Percentiles rank a stretch among this genome's conserved stretches.
Conservation (phyloP, 257 asterid genomes). For the Orobanche coerulescens region DNA sequence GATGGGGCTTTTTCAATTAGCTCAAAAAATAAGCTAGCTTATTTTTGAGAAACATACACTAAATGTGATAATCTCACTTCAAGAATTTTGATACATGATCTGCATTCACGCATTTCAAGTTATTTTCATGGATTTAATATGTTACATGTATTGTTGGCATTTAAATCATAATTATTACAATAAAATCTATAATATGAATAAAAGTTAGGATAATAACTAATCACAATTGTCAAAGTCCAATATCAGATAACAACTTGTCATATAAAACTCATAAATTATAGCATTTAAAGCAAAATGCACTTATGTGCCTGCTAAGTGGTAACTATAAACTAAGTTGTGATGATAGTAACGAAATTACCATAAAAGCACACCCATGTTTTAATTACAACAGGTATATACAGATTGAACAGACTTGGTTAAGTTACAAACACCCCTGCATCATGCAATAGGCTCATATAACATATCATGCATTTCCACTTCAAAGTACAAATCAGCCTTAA, state of each 20-base stretch:
- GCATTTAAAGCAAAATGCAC: too few relatives aligned
- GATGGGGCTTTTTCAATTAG: too few relatives aligned
- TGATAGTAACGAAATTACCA: background rate
- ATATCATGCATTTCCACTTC: background rate
- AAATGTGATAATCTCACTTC: too few relatives aligned
- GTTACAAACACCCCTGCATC: background rate
- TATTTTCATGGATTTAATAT: background rate
- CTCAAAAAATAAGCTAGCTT: too few relatives aligned
- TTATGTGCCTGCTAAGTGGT: background rate
- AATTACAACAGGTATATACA: background rate
- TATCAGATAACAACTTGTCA: too few relatives aligned
- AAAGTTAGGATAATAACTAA: too few relatives aligned
- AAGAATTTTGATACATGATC: background rate
- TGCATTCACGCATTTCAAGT: background rate
- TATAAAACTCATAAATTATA: too few relatives aligned
- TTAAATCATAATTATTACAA: background rate
- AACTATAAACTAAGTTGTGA: background rate
- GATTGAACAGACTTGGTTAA: background rate
- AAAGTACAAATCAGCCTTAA: slow-evolving; percentile 2
- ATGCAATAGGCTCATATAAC: background rate
- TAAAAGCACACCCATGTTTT: slow-evolving; percentile 5
- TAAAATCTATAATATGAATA: background rate
- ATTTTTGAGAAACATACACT: too few relatives aligned
- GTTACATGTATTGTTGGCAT: background rate
- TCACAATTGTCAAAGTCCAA: too few relatives aligned